phyloP scores from a whole-genome alignment of 2,329 filamentous ascomycete species.

The Colletotrichum phormii region DNA sequence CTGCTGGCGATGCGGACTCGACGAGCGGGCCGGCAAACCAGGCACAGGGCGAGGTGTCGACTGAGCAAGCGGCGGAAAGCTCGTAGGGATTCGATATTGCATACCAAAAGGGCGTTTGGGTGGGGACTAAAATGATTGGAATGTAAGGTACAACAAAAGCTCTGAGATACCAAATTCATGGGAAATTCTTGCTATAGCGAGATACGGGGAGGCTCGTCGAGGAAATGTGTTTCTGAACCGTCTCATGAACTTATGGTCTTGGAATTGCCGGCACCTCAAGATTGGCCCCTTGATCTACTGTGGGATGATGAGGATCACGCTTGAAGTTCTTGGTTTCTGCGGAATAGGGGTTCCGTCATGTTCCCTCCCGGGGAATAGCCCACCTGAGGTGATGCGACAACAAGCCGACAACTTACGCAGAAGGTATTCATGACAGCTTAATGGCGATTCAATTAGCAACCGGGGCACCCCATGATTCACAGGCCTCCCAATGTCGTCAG shows the following conservation, averaged over 20 bases:
- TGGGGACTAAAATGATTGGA: conserved; percentile 25
- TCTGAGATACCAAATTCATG: conserved; percentile 35
- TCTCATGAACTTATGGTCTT: not conserved
- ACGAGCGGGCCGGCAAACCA: conserved; percentile 43
- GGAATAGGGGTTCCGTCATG: not conserved
- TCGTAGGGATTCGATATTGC: conserved; percentile 11
- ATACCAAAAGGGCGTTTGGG: conserved; percentile 26
- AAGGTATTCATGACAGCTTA: not conserved
- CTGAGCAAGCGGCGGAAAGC: conserved; percentile 27
- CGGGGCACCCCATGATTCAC: conserved; percentile 3
- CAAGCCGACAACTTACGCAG: not conserved
- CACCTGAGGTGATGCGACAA: not conserved
- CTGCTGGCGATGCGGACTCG: conserved; percentile 40
- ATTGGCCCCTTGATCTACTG: not conserved
- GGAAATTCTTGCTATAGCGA: conserved; percentile 6
- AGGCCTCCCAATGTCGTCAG: conserved; percentile 13
- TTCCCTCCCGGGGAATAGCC: not conserved
- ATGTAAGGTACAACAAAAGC: conserved; percentile 31
- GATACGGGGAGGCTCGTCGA: not conserved
- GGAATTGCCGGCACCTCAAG: not conserved
- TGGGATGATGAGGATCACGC: too few relatives aligned
- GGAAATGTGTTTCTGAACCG: conserved; percentile 8
- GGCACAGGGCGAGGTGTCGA: conserved; percentile 26
- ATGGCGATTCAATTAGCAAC: not conserved
- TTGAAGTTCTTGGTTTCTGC: not conserved